phyloP scores from a whole-genome alignment of 331 rosid genomes.

The Erythrophleum ivorense region DNA sequence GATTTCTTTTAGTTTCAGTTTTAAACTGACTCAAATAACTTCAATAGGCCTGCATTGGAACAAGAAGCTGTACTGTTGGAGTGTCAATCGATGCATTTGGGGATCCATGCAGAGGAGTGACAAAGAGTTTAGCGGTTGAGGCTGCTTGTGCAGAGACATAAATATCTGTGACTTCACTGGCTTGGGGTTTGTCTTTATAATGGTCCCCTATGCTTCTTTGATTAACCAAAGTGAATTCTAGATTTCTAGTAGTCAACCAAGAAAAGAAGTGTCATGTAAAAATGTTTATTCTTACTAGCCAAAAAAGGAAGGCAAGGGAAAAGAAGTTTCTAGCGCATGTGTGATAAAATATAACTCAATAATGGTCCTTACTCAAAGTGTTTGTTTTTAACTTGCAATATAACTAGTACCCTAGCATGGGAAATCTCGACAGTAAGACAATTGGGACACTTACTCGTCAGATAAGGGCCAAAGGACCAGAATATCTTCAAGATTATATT shows the following conservation, averaged over 20 bases:
- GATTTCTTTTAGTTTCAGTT: background rate
- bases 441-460: too few relatives aligned
- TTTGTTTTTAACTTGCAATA: too few relatives aligned
- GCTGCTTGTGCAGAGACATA: conserved; percentile 67
- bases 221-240: conserved; percentile 12
- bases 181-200: background rate
- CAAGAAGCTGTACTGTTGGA: conserved; percentile 67
- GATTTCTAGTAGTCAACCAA: conserved; percentile 14
- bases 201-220: conserved; percentile 21
- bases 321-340: conserved; percentile 37
- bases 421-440: too few relatives aligned
- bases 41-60: conserved; percentile 88
- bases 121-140: conserved; percentile 91
- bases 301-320: conserved; percentile 3
- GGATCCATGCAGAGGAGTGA: conserved; percentile 77
- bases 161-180: conserved; percentile 22
- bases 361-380: too few relatives aligned
- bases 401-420: too few relatives aligned
- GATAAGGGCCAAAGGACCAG: too few relatives aligned
- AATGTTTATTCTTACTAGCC: conserved; percentile 32
- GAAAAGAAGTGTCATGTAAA: background rate
- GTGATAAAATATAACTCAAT: conserved; percentile 13
- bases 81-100: conserved; percentile 68
- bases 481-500: too few relatives aligned
- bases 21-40: conserved; percentile 25